phyloP scores from a whole-genome alignment of 2,329 filamentous ascomycete species.

The Bipolaris zeicola region DNA sequence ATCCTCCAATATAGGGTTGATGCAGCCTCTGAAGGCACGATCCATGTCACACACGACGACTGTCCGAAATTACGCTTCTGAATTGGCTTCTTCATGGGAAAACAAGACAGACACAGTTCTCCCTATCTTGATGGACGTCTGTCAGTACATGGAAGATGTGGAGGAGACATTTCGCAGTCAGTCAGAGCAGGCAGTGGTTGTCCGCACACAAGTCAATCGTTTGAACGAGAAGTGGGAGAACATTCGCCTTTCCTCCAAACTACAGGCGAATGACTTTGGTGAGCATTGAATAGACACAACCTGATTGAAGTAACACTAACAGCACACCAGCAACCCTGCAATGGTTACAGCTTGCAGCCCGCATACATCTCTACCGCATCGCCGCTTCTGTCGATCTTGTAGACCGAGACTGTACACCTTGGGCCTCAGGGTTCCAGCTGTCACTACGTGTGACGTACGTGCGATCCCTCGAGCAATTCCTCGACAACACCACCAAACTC shows the following conservation, averaged over 20 bases:
- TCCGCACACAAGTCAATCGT: conserved; percentile 40
- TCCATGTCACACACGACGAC: conserved; percentile 35
- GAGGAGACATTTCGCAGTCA: conserved; percentile 40
- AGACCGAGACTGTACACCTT: conserved; percentile 38
- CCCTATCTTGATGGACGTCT: conserved; percentile 39
- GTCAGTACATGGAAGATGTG: conserved; percentile 45
- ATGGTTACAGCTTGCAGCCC: conserved; percentile 40
- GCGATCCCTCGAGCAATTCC: conserved; percentile 41
- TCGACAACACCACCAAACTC: conserved; percentile 40
- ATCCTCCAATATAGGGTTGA: conserved; percentile 33
- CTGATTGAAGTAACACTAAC: conserved; percentile 14
- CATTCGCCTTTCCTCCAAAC: conserved; percentile 35
- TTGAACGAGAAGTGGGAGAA: conserved; percentile 43
- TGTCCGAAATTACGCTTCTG: conserved; percentile 39
- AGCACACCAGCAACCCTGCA: conserved; percentile 33
- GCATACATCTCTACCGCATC: conserved; percentile 37
- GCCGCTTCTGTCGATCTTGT: conserved; percentile 35
- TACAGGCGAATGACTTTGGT: conserved; percentile 42
- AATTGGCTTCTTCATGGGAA: conserved; percentile 40
- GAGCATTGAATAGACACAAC: conserved; percentile 7
- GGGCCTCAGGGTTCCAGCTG: conserved; percentile 45
- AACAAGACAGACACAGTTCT: conserved; percentile 38
- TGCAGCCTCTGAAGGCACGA: conserved; percentile 33
- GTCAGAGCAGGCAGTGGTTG: conserved; percentile 38
- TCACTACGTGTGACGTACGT: conserved; percentile 41